Evolutionary conservation across 2,329 filamentous ascomycete genomes (phyloP).

Genomic region (Hypoxylon sp.): DNA sequence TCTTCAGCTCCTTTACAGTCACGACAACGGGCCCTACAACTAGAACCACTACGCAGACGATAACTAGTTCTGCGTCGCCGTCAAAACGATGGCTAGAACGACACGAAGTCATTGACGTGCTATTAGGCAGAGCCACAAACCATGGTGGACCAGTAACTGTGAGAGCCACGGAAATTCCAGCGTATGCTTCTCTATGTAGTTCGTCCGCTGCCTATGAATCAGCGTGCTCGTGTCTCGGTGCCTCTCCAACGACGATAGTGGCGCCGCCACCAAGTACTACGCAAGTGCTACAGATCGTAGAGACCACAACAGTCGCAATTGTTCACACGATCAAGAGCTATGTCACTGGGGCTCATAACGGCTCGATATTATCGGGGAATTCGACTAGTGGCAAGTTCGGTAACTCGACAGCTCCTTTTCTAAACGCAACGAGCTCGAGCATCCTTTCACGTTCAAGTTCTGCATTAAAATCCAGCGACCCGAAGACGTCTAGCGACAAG

Average conservation of each 20-base stretch:
- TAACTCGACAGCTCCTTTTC: slow-evolving; percentile 21
- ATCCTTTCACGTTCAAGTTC: slow-evolving; percentile 1
- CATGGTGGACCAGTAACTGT: slow-evolving; percentile 3
- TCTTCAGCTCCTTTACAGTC: slow-evolving; percentile 25
- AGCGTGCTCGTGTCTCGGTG: slow-evolving; percentile 45
- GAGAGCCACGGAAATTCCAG: slow-evolving; percentile 24
- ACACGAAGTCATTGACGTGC: slow-evolving; percentile 38
- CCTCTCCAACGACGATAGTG: slow-evolving; percentile 34
- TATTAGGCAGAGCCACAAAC: slow-evolving; percentile 31
- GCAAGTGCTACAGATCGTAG: slow-evolving; percentile 14
- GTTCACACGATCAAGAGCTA: slow-evolving; percentile 29
- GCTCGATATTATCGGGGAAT: slow-evolving; percentile 33
- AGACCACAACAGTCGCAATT: slow-evolving; percentile 25
- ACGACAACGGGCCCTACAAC: slow-evolving; percentile 28
- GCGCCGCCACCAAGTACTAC: slow-evolving; percentile 35
- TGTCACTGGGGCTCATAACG: slow-evolving; percentile 4
- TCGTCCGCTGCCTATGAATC: slow-evolving; percentile 42
- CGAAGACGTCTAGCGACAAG: slow-evolving; percentile 25
- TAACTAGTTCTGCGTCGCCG: slow-evolving; percentile 28
- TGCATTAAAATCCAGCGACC: not conserved
- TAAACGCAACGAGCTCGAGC: slow-evolving; percentile 23
- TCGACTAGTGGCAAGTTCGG: slow-evolving; percentile 32
- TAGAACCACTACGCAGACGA: slow-evolving; percentile 34
- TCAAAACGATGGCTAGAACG: slow-evolving; percentile 42
- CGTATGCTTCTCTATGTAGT: slow-evolving; percentile 42